Evolutionary conservation across 2,329 filamentous ascomycete genomes (phyloP).

Genomic region (Aspergillus tamarii): DNA sequence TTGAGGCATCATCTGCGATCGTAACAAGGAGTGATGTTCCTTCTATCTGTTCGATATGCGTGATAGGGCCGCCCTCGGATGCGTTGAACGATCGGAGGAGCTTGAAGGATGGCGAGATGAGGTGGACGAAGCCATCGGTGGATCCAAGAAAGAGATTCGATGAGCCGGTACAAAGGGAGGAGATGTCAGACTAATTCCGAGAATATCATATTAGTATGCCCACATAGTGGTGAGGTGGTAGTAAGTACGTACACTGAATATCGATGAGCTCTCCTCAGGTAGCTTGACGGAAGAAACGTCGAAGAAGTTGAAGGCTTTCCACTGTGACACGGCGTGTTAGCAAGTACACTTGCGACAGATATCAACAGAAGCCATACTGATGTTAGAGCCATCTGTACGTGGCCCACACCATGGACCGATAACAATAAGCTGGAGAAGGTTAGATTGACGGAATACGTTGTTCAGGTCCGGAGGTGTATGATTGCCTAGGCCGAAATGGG

Average conservation of each 20-base stretch:
- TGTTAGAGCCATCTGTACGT: conserved; percentile 47
- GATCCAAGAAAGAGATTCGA: conserved; percentile 89
- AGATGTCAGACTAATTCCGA: conserved; percentile 64
- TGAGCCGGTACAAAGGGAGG: conserved; percentile 81
- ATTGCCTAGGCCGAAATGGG: conserved; percentile 1
- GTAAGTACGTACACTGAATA: conserved; percentile 71
- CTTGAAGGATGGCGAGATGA: conserved; percentile 86
- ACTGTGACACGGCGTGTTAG: conserved; percentile 57
- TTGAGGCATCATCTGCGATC: conserved; percentile 77
- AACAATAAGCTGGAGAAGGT: conserved; percentile 19
- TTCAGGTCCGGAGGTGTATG: neutral
- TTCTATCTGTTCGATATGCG: conserved; percentile 88
- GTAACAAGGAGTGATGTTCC: conserved; percentile 86
- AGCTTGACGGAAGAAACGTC: conserved; percentile 84
- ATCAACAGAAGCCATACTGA: conserved; percentile 32
- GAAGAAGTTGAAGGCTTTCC: conserved; percentile 99
- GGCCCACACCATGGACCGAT: conserved; percentile 35
- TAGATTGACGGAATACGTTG: conserved; percentile 1
- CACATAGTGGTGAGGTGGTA: neutral
- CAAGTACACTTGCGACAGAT: conserved; percentile 3
- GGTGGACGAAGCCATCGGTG: conserved; percentile 81
- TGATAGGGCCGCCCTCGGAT: conserved; percentile 75
- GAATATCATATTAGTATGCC: neutral
- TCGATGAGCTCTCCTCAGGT: conserved; percentile 73
- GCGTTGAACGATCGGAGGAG: conserved; percentile 83